Evolutionary conservation across 805 yeast species (phyloP), one percentile per base, ranked within the genome.

Genomic region (Trichomonascus vanleenenianus): DNA sequence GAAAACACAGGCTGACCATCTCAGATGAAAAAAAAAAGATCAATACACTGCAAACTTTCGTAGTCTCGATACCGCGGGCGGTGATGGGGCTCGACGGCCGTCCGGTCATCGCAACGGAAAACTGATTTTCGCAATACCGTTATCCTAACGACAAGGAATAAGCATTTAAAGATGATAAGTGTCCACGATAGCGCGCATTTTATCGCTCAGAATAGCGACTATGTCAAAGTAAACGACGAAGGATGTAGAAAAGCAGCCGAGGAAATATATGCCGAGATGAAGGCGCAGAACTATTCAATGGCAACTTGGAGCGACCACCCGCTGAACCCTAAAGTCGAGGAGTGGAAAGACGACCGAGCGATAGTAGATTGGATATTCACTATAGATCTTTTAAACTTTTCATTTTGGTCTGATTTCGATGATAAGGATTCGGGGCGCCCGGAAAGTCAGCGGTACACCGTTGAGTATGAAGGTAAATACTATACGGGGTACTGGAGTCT

Each of bases 401-500:
- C 70, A 32, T 70, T 70, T 52, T 70, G 74, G 74, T 62, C 70
- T 15, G 68, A 66, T 33, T 51, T 49, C 2, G 67, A 65, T 40
- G 42, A 39, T 8, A 40, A 43, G 7, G 67, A 65, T 44, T 49
- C 61, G 9, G 68, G 68, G 1, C 27, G 22, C 11, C 44, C 61
- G 1, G 53, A 51, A n/a, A 42, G 61, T 3, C 50, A 56, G 33
- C 48, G 71, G 15, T 70, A 48, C 48, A 49, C 68, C 4, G 67
- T 70, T 8, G 46, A 47, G 10, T 70, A 61, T 51, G 46, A 61
- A 2, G 66, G 60, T 15, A 33, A 49, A 15, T 33, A 20, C 22
- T 70, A 66, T 56, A 70, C 74, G 0, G 74, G 74, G 9, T 70
- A 70, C 54, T 68, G 74, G 74, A 66, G 72, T 42, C 55, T 70